Conservation (phyloP, 2,329 filamentous ascomycete species). For the Tolypocladium capitatum region DNA sequence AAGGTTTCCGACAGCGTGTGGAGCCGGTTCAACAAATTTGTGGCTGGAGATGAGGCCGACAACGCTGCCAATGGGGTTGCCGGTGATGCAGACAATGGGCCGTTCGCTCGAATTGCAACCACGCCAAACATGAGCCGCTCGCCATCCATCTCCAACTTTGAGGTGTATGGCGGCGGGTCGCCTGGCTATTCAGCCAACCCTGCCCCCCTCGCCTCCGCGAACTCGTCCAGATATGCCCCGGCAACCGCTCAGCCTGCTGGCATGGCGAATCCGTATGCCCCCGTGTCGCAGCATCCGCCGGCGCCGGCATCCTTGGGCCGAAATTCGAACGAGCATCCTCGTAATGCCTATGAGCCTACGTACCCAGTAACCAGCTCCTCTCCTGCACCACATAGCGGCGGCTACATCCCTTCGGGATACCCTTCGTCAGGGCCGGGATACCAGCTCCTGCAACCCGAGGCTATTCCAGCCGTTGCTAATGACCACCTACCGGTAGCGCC, state of each 20-base stretch:
- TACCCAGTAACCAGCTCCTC: slow-evolving; percentile 8
- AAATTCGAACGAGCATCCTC: slow-evolving; percentile 16
- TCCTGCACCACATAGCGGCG: slow-evolving; percentile 4
- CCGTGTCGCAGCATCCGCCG: slow-evolving; percentile 39
- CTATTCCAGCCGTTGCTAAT: neutral
- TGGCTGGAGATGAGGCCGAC: slow-evolving; percentile 80
- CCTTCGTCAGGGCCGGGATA: slow-evolving; percentile 11
- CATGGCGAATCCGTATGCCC: slow-evolving; percentile 15
- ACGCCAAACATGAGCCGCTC: slow-evolving; percentile 64
- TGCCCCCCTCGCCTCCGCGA: slow-evolving; percentile 19
- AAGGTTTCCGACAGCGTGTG: slow-evolving; percentile 86
- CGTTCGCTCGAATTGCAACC: slow-evolving; percentile 68
- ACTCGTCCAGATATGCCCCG: slow-evolving; percentile 26
- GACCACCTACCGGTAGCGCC: neutral
- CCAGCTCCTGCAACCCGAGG: slow-evolving; percentile 6
- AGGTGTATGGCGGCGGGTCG: slow-evolving; percentile 53
- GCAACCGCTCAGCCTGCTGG: slow-evolving; percentile 7
- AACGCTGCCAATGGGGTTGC: slow-evolving; percentile 54
- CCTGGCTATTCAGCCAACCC: slow-evolving; percentile 16
- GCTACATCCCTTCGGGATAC: slow-evolving; percentile 8
- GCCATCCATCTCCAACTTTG: slow-evolving; percentile 56
- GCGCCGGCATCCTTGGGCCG: slow-evolving; percentile 15
- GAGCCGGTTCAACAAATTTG: slow-evolving; percentile 92
- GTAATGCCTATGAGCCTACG: slow-evolving; percentile 23
- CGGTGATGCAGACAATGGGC: slow-evolving; percentile 52